Evolutionary conservation across 805 yeast species (phyloP).

Genomic region (Ogataea ramenticola): DNA sequence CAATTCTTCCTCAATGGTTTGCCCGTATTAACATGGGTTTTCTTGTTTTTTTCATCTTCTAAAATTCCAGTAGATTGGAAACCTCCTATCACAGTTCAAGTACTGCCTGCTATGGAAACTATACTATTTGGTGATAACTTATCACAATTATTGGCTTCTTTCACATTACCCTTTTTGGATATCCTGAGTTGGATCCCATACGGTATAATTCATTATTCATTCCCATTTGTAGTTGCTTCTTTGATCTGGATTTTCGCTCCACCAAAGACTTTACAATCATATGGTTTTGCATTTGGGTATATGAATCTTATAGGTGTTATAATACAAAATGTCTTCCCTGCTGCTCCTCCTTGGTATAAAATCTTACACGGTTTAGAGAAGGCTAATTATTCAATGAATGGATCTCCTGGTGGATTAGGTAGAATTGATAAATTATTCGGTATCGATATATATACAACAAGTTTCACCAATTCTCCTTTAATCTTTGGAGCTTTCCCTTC

Average conservation of each 20-base stretch:
- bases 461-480: slow-evolving; percentile 80
- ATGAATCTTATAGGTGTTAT: slow-evolving; percentile 85
- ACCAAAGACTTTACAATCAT: slow-evolving; percentile 75
- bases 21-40: slow-evolving; percentile 84
- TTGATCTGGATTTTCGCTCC: slow-evolving; percentile 83
- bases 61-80: slow-evolving; percentile 67
- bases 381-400: slow-evolving; percentile 85
- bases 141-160: slow-evolving; percentile 74
- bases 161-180: slow-evolving; percentile 61
- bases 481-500: slow-evolving; percentile 79
- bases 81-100: slow-evolving; percentile 83
- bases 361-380: slow-evolving; percentile 77
- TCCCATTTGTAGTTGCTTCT: slow-evolving; percentile 81
- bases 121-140: slow-evolving; percentile 89
- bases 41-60: slow-evolving; percentile 71
- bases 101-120: slow-evolving; percentile 89
- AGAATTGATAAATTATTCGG: slow-evolving; percentile 79
- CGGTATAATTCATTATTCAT: slow-evolving; percentile 83
- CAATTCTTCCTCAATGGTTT: slow-evolving; percentile 81
- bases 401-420: slow-evolving; percentile 93
- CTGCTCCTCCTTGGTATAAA: slow-evolving; percentile 98
- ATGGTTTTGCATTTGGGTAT: slow-evolving; percentile 91
- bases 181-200: slow-evolving; percentile 92
- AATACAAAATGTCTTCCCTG: slow-evolving; percentile 77
- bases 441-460: slow-evolving; percentile 72